These are phyloP conservation scores for Phytophthora ohioensis DNA, from an alignment of 352 stramenopile species.

Conservation along the genomic window DNA sequence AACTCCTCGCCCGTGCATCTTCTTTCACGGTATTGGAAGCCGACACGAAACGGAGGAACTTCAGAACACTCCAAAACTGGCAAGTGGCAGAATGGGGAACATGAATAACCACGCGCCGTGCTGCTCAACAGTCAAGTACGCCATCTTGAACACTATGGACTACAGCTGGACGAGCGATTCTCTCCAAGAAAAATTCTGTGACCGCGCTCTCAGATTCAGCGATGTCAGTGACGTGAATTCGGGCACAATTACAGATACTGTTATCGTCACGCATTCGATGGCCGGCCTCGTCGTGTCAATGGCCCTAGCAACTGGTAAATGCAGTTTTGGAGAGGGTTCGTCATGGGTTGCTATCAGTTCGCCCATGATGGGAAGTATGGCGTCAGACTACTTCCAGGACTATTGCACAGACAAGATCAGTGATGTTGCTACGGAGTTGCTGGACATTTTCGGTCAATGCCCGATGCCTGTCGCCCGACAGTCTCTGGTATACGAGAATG, in stretches of 20 bases:
- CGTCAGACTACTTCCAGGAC: conserved; percentile 37
- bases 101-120: conserved; percentile 32
- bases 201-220: conserved; percentile 26
- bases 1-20: conserved; percentile 30
- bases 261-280: conserved; percentile 35
- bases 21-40: conserved; percentile 30
- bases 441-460: conserved; percentile 46
- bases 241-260: conserved; percentile 19
- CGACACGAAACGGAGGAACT: conserved; percentile 29
- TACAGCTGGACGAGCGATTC: conserved; percentile 24
- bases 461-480: conserved; percentile 28
- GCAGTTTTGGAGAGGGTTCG: conserved; percentile 24
- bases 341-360: conserved; percentile 44
- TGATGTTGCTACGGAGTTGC: conserved; percentile 9
- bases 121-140: conserved; percentile 33
- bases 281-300: conserved; percentile 28
- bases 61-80: conserved; percentile 23
- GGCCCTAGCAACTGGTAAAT: conserved; percentile 30
- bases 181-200: conserved; percentile 32
- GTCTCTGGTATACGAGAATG: conserved; percentile 43
- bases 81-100: conserved; percentile 24
- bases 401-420: conserved; percentile 35
- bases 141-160: conserved; percentile 28
- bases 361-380: conserved; percentile 41
- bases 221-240: conserved; percentile 3